Conservation (phyloP, 495 filamentous ascomycete genomes). For the Polyplosphaeria fusca region DNA sequence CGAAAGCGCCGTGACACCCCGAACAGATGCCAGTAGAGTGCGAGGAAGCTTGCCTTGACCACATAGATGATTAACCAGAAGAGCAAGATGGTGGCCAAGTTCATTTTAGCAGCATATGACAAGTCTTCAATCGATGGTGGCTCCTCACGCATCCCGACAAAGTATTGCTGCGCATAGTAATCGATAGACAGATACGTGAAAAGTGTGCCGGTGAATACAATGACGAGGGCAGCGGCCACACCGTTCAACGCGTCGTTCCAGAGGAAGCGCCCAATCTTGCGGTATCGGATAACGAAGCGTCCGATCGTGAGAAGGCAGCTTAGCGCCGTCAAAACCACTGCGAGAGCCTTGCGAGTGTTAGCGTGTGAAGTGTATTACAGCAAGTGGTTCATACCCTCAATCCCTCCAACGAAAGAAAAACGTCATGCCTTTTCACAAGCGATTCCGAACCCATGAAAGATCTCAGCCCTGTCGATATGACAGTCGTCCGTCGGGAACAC, state of each 20-base stretch:
- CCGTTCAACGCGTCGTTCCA: neutral
- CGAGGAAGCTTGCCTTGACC: slow-evolving; percentile 1
- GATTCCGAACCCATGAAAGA: neutral
- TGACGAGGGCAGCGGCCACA: neutral
- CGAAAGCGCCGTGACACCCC: neutral
- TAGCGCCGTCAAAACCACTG: neutral
- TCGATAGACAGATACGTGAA: neutral
- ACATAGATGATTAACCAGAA: neutral
- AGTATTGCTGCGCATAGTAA: neutral
- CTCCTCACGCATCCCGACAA: neutral
- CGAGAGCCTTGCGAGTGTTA: neutral
- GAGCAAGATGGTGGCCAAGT: neutral
- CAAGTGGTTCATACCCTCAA: neutral
- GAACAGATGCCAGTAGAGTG: neutral
- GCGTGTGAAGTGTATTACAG: neutral
- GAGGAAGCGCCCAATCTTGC: neutral
- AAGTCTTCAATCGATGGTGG: neutral
- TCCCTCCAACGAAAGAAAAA: neutral
- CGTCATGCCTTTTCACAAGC: neutral
- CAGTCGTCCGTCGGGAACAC: neutral
- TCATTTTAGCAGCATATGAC: neutral
- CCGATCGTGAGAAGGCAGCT: neutral
- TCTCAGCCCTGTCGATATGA: neutral
- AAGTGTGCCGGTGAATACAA: neutral
- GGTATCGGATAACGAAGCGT: neutral